These are phyloP conservation scores for Coccinonectria pachysandricola DNA, from an alignment of 2,329 filamentous ascomycete species.

Conservation along the genomic window DNA sequence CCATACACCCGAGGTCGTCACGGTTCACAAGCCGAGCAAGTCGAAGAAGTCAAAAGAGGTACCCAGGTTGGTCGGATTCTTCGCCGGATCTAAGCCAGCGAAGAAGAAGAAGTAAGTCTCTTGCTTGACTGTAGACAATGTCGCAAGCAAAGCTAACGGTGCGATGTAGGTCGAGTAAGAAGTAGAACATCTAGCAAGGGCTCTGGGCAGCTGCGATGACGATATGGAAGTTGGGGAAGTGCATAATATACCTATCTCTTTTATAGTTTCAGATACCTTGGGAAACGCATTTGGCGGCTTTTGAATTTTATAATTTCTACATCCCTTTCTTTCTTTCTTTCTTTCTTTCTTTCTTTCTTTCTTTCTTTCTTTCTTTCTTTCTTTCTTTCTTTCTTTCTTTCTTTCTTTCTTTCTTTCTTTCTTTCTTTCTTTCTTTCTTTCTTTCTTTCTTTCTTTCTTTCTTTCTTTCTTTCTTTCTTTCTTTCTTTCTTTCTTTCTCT, in stretches of 20 bases:
- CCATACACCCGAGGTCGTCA: conserved; percentile 13
- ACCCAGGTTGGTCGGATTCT: conserved; percentile 14
- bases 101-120: conserved; percentile 24
- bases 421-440: conserved; percentile 7
- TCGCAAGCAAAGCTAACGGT: conserved; percentile 4
- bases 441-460: too few relatives aligned
- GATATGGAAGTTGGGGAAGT: conserved; percentile 10
- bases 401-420: conserved; percentile 8
- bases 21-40: conserved; percentile 14
- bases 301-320: too few relatives aligned
- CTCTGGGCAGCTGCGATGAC: conserved; percentile 10
- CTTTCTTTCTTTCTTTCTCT: too few relatives aligned
- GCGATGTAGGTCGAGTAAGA: conserved; percentile 12
- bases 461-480: too few relatives aligned
- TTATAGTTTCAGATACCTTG: conserved; percentile 18
- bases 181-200: conserved; percentile 8
- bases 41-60: conserved; percentile 14
- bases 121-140: too few relatives aligned
- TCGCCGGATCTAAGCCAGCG: conserved; percentile 17
- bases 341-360: conserved; percentile 6
- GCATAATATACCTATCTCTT: conserved; percentile 9
- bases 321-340: too few relatives aligned
- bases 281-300: conserved; percentile 10
- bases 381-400: conserved; percentile 5
- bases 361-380: conserved; percentile 4